Evolutionary conservation across 768 basidiomycete species (phyloP).

Genomic region (Kwoniella sp.): DNA sequence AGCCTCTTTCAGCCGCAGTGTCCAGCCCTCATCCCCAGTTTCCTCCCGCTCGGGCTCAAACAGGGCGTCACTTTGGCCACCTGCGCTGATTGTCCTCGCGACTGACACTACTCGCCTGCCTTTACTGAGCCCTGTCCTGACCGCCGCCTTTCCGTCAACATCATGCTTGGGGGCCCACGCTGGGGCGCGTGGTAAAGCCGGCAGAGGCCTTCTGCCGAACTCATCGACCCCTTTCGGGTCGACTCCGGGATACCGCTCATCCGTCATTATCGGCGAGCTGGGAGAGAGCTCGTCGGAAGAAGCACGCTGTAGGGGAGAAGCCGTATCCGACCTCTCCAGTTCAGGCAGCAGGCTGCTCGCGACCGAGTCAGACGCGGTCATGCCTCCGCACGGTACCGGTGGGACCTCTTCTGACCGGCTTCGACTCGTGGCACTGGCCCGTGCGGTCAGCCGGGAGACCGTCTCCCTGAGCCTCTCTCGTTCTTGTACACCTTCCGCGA

Average conservation of each 20-base stretch:
- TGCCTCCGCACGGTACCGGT: too few species aligned
- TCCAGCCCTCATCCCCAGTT: constrained; percentile 1
- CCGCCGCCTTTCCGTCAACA: not conserved
- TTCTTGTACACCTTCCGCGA: constrained; percentile 8
- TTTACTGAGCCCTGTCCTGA: not conserved
- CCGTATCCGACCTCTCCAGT: not conserved
- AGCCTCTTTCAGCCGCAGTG: constrained; percentile 3
- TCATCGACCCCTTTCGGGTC: not conserved
- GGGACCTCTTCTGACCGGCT: not conserved
- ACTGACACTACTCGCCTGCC: not conserved
- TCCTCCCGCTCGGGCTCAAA: not conserved
- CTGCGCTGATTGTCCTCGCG: not conserved
- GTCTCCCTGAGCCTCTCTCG: constrained; percentile 6
- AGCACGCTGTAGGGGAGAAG: not conserved
- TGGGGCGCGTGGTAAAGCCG: not conserved
- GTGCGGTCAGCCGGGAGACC: not conserved
- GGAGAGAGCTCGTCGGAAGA: not conserved
- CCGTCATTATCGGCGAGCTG: too few species aligned
- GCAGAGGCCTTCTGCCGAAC: constrained; percentile 1
- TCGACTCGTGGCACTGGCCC: not conserved
- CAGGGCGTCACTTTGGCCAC: constrained; percentile 1
- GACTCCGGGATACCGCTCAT: too few species aligned
- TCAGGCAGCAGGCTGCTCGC: constrained; percentile 7
- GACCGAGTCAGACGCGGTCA: constrained; percentile 2
- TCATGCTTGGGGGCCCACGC: not conserved